Percentiles rank a stretch among this genome's conserved stretches.
Evolutionary conservation across 768 basidiomycete genomes (phyloP).

Genomic region (Epithele typhae): DNA sequence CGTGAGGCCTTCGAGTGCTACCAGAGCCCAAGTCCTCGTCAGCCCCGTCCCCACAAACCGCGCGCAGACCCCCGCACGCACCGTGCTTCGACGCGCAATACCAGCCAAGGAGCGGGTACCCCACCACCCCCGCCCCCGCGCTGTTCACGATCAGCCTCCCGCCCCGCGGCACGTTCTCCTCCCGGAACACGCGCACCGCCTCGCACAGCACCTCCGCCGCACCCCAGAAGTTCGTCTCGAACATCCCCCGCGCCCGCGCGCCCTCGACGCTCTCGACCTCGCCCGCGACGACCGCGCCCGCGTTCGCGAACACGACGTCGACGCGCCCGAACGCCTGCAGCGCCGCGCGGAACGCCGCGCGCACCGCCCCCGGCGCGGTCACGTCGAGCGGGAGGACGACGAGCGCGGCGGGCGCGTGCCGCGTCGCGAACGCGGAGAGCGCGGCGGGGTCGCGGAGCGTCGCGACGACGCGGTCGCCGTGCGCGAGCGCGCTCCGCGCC

Average conservation of each 20-base stretch:
- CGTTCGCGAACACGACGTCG: constrained; percentile 46
- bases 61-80: background rate
- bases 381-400: constrained; percentile 39
- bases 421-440: constrained; percentile 25
- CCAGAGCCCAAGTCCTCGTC: no score
- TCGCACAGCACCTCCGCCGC: constrained; percentile 12
- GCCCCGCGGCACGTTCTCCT: constrained; percentile 21
- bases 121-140: constrained; percentile 27
- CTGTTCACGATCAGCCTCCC: constrained; percentile 36
- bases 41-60: background rate
- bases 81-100: constrained; percentile 23
- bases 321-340: constrained; percentile 35
- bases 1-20: constrained; percentile 31
- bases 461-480: constrained; percentile 39
- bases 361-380: constrained; percentile 22
- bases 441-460: constrained; percentile 35
- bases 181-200: constrained; percentile 28
- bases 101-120: constrained; percentile 11
- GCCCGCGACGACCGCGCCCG: constrained; percentile 26
- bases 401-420: constrained; percentile 30
- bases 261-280: constrained; percentile 35
- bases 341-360: constrained; percentile 30
- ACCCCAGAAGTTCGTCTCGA: constrained; percentile 32
- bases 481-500: constrained; percentile 29
- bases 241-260: constrained; percentile 29